A percentile compares a stretch with the other conserved stretches of the same genome.
phyloP scores from a whole-genome alignment of 2,329 filamentous ascomycete genomes.

The Diaporthe caulivora region DNA sequence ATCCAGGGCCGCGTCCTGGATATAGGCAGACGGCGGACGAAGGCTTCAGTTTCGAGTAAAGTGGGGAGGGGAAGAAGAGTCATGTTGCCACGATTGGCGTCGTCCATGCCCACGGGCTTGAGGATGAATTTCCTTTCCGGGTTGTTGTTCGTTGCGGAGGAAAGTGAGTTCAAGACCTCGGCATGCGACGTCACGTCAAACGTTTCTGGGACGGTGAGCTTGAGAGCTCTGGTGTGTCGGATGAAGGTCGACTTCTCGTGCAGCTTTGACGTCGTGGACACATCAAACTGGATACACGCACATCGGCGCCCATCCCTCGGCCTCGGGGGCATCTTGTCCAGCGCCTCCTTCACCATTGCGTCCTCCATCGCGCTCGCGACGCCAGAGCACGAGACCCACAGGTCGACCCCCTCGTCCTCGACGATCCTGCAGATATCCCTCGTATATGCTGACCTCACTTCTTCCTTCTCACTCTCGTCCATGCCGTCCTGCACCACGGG shows the following conservation, averaged over 20 bases:
- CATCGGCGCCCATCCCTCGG: slow-evolving; percentile 51
- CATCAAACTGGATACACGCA: slow-evolving; percentile 73
- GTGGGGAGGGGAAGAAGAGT: slow-evolving; percentile 72
- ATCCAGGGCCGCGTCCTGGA: slow-evolving; percentile 71
- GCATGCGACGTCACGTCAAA: slow-evolving; percentile 65
- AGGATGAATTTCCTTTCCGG: slow-evolving; percentile 68
- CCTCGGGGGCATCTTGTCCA: slow-evolving; percentile 65
- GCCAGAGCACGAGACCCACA: slow-evolving; percentile 83
- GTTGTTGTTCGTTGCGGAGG: slow-evolving; percentile 43
- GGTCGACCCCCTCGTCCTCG: slow-evolving; percentile 69
- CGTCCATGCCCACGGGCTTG: slow-evolving; percentile 74
- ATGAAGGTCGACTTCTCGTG: slow-evolving; percentile 77
- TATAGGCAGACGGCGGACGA: slow-evolving; percentile 68
- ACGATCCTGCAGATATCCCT: slow-evolving; percentile 56
- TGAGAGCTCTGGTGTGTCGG: slow-evolving; percentile 64
- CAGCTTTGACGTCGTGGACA: slow-evolving; percentile 66
- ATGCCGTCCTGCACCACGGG: slow-evolving; percentile 40
- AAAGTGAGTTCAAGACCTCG: slow-evolving; percentile 66
- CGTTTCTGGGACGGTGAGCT: slow-evolving; percentile 66
- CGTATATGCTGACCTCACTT: slow-evolving; percentile 61
- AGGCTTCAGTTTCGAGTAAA: slow-evolving; percentile 62
- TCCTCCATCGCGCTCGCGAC: slow-evolving; percentile 76
- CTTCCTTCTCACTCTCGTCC: slow-evolving; percentile 63
- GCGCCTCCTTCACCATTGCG: slow-evolving; percentile 70
- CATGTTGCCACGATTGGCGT: slow-evolving; percentile 70